These are phyloP conservation scores for Zygosaccharomyces sapae DNA, from an alignment of 1,139 yeast species.

Conservation along the genomic window DNA sequence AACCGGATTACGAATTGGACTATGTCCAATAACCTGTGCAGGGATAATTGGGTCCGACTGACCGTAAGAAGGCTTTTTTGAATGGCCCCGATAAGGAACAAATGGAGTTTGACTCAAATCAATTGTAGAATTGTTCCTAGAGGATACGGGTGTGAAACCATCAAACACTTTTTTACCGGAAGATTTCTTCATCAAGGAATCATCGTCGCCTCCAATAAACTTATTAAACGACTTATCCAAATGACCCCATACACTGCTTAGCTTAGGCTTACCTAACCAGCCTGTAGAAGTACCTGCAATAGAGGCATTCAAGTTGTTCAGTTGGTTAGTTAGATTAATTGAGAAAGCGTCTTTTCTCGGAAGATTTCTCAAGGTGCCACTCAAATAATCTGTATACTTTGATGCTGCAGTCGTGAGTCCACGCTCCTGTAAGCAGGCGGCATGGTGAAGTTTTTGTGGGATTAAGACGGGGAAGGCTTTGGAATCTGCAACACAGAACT, in stretches of 20 bases:
- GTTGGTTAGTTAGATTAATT: slow-evolving; percentile 20
- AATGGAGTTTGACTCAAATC: slow-evolving; percentile 28
- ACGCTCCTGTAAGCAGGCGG: slow-evolving; percentile 30
- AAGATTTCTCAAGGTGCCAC: slow-evolving; percentile 20
- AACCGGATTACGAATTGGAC: slow-evolving; percentile 6
- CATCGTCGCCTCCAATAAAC: slow-evolving; percentile 84
- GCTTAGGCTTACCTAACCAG: slow-evolving; percentile 63
- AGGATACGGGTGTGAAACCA: slow-evolving; percentile 61
- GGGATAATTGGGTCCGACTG: slow-evolving; percentile 5
- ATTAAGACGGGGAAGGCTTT: slow-evolving; percentile 24
- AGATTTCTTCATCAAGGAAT: slow-evolving; percentile 31
- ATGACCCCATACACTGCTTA: slow-evolving; percentile 85
- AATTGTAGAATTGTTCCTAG: slow-evolving; percentile 32
- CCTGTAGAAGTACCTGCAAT: slow-evolving; percentile 28
- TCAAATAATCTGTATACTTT: slow-evolving; percentile 30
- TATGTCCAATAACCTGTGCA: slow-evolving; percentile 3
- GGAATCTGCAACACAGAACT: slow-evolving; percentile 39
- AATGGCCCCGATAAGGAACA: slow-evolving; percentile 19
- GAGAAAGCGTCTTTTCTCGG: slow-evolving; percentile 25
- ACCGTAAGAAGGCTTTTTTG: slow-evolving; percentile 5
- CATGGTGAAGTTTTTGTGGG: slow-evolving; percentile 32
- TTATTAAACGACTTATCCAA: slow-evolving; percentile 74
- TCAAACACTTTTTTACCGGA: slow-evolving; percentile 59
- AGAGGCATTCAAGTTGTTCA: slow-evolving; percentile 27
- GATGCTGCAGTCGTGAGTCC: slow-evolving; percentile 28